Percentiles rank a stretch among this genome's conserved stretches.
phyloP scores from a whole-genome alignment of 1,284 basidiomycete species.

The Ustilago tritici region DNA sequence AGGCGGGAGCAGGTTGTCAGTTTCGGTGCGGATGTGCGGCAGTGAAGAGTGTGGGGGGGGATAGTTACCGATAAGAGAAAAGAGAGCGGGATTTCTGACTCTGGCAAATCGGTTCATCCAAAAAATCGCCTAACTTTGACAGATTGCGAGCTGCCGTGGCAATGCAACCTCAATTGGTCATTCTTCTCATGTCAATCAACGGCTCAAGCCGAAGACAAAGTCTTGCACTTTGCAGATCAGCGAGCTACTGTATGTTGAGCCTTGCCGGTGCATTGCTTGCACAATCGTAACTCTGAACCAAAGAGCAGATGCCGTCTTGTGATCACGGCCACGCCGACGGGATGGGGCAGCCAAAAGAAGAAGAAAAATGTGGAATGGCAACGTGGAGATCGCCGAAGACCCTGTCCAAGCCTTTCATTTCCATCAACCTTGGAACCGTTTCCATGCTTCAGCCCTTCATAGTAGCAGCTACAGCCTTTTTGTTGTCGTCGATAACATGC shows the following conservation, averaged over 20 bases:
- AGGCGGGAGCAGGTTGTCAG: constrained; percentile 1
- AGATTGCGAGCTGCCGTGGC: not conserved
- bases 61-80: constrained; percentile 6
- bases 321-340: not conserved
- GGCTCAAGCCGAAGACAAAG: constrained; percentile 1
- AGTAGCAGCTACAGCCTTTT: not conserved
- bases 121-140: not conserved
- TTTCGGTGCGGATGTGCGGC: not conserved
- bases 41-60: not conserved
- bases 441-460: not conserved
- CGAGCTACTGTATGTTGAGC: not conserved
- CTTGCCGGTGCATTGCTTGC: not conserved
- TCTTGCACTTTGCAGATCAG: not conserved
- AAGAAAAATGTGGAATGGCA: not conserved
- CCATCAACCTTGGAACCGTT: constrained; percentile 1
- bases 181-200: not conserved
- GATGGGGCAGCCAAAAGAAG: constrained; percentile 4
- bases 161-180: not conserved
- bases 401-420: constrained; percentile 1
- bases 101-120: not conserved
- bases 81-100: constrained; percentile 1
- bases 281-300: not conserved
- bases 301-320: constrained; percentile 9
- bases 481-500: no score
- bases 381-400: constrained; percentile 43